Evolutionary conservation across 768 basidiomycete species (phyloP), one percentile per base, ranked within the genome.

Genomic region (Sarcomyxa edulis): DNA sequence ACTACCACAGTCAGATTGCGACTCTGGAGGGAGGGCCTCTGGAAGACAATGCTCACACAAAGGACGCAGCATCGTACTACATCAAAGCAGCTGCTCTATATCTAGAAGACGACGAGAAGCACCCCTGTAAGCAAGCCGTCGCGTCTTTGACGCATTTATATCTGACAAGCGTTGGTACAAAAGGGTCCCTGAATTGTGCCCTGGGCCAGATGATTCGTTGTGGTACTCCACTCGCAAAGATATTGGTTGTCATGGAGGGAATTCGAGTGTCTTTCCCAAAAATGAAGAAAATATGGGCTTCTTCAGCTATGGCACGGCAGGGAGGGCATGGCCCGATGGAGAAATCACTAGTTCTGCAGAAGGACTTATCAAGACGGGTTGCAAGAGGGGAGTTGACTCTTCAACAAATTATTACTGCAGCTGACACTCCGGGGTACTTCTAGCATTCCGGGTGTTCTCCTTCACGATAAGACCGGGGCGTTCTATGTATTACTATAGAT

Each of bases 91-190:
- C 60, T 6, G 46, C 37, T 5, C 32, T 36, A 23, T 61, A 51
- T 33, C 64, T 62, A 11, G 48, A 53, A 14, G 70, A 72, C 42
- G 68, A 71, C 29, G 64, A 70, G 50, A 40, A 52, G 18, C 52
- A 55, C 35, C 44, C 51, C 3, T 49, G 51, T 48, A 35, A 32
- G 58, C 46, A 6, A 15, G 19, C 10, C 28, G 35, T 37, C 8
- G 10, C 32, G n/a, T 32, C 29, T 32, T 28, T n/a, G 39, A 21
- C 30, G 35, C 12, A 3, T 23, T 20, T 32, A 48, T 39, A 45
- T 42, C 44, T 41, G 33, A 3, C 18, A 22, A 10, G n/a, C 25
- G n/a, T n/a, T n/a, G n/a, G n/a, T 28, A 7, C 6, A 9, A 28
- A 10, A 38, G 37, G 27, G 24, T 60, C 47, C 32, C 49, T 63